Base-by-base conservation (phyloP, 2,329 filamentous ascomycete species). In the Shiraia bambusicola region DNA sequence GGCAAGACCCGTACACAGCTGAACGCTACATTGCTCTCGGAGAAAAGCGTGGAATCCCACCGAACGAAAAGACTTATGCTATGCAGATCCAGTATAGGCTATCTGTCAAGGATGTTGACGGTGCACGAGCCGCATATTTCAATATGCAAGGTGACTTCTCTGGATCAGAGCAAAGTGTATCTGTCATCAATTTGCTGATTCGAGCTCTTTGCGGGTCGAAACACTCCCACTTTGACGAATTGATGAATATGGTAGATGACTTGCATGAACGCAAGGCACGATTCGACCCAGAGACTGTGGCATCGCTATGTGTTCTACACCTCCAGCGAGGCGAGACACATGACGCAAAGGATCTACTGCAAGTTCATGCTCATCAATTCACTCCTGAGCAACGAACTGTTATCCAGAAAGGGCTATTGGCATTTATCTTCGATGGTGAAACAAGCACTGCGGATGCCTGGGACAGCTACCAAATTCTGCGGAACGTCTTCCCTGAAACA, bases 301-400 rank as follows among this genome's bases (percentile, higher is more conserved):
- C 84, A 6, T 78, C 81, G 0, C 74, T 96, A n/a, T 86, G 84
- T 45, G 74, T 84, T 31, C 74, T 86, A 29, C 86, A 95, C 53
- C 76, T 96, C 9, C 78, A 81, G 47, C 82, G 86, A 28, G 86
- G 88, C 57, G 87, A 95, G 61, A 77, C 83, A 30, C 82, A 84
- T 50, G 89, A 94, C 47, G 83, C 89, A 4, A 85, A 89, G 48
- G 88, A 95, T 61, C 78, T 94, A 0, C 78, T 97, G 12, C 88
- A 90, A 16, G 77, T 85, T 4, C 84, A 93, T 54, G 79, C 82
- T 4, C 81, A 83, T 52, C 79, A 84, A 41, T 88, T 82, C 65
- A 86, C 87, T 32, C 76, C 83, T 16, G 73, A 78, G 10, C 86
- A 94, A 62, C 82, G 90, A 45, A 75, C 75, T 6, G 67, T 78